Evolutionary conservation across 257 asterid genomes (phyloP).

Genomic region (Solanum ahanhuiri): DNA sequence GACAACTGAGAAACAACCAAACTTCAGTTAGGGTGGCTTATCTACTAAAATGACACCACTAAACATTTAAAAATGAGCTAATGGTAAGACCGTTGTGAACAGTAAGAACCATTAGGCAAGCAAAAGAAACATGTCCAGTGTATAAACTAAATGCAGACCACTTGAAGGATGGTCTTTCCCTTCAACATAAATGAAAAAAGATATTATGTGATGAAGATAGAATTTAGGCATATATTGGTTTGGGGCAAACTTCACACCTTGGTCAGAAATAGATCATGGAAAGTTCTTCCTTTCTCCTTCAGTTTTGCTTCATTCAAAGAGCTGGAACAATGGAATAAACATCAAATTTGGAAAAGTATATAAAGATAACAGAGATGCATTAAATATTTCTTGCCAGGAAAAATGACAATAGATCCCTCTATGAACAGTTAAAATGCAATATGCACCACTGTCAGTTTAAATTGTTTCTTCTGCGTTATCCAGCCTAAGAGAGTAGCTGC

Average conservation of each 20-base stretch:
- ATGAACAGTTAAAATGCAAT: background rate
- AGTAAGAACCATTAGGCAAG: background rate
- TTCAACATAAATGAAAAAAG: background rate
- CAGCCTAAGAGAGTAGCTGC: background rate
- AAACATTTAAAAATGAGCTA: background rate
- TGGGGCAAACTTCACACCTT: slow-evolving; percentile 39
- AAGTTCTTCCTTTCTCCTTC: slow-evolving; percentile 90
- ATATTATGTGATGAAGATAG: background rate
- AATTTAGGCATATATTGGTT: slow-evolving; percentile 4
- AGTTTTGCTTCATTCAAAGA: slow-evolving; percentile 85
- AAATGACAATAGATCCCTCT: background rate
- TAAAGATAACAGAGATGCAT: background rate
- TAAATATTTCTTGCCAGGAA: background rate
- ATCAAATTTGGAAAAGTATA: slow-evolving; percentile 4
- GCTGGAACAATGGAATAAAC: slow-evolving; percentile 32
- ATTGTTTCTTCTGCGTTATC: background rate
- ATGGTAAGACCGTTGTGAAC: background rate
- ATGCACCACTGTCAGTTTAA: background rate
- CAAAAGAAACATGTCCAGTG: background rate
- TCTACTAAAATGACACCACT: background rate
- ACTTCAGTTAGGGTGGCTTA: slow-evolving; percentile 15
- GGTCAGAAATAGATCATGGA: slow-evolving; percentile 84
- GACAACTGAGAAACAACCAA: slow-evolving; percentile 54
- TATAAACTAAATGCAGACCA: background rate
- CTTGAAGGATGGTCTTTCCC: background rate